A percentile compares a stretch with the other conserved stretches of the same genome.
phyloP scores from a whole-genome alignment of 108 stramenopile species.

The Chaetoceros muelleri region DNA sequence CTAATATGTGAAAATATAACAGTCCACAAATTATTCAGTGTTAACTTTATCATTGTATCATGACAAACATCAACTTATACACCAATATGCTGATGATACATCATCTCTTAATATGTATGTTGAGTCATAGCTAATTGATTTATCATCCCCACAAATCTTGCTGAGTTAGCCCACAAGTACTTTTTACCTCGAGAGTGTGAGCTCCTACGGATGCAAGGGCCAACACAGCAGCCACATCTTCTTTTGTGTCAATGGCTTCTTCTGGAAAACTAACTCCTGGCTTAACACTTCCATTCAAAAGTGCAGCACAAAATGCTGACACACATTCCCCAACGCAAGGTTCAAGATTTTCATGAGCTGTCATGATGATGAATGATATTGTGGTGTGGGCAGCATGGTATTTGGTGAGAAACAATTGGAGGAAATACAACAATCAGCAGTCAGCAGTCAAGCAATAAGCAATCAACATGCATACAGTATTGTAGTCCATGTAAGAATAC shows the following conservation, averaged over 20 bases:
- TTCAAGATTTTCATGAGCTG: slow-evolving; percentile 73
- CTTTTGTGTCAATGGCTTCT: slow-evolving; percentile 26
- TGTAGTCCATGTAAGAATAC: too few species aligned
- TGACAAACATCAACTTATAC: too few species aligned
- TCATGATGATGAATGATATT: slow-evolving; percentile 8
- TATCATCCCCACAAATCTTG: slow-evolving; percentile 28
- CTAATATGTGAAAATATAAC: too few species aligned
- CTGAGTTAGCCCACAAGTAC: slow-evolving; percentile 4
- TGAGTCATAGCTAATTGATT: too few species aligned
- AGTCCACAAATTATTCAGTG: too few species aligned
- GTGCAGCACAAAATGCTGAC: slow-evolving; percentile 58
- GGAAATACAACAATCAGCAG: too few species aligned
- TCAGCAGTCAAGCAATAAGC: too few species aligned
- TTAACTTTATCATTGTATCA: too few species aligned
- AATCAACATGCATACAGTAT: too few species aligned
- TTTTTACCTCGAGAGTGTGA: slow-evolving; percentile 23
- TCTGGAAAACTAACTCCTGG: slow-evolving; percentile 68
- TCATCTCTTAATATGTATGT: too few species aligned
- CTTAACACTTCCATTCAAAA: slow-evolving; percentile 26
- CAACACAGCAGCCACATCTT: slow-evolving; percentile 26
- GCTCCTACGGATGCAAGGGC: slow-evolving; percentile 27
- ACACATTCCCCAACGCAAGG: slow-evolving; percentile 72
- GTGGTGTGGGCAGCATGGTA: not conserved
- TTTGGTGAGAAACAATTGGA: too few species aligned
- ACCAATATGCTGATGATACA: too few species aligned